phyloP scores from a whole-genome alignment of 2,329 filamentous ascomycete genomes.

The Ophiosphaerella narmari region DNA sequence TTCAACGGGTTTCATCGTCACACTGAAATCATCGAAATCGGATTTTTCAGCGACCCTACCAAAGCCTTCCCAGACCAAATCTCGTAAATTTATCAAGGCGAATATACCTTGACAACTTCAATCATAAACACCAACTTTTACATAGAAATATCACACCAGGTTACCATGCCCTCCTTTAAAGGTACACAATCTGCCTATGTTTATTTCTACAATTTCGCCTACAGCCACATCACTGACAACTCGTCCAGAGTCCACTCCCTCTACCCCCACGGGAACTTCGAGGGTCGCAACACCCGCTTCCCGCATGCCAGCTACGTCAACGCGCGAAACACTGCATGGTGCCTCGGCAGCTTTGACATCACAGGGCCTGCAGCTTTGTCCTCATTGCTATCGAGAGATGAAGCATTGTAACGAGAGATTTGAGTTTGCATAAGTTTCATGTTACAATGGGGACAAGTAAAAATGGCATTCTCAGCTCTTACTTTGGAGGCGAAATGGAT shows the following conservation, averaged over 20 bases:
- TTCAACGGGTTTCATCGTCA: too few species aligned
- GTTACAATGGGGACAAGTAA: background rate
- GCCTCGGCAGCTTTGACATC: constrained; percentile 24
- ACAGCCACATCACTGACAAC: constrained; percentile 1
- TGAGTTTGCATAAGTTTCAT: constrained; percentile 20
- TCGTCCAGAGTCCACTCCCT: constrained; percentile 26
- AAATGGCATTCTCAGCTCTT: background rate
- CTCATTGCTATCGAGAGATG: constrained; percentile 34
- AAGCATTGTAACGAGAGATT: constrained; percentile 32
- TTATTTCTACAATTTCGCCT: too few species aligned
- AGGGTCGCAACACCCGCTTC: constrained; percentile 25
- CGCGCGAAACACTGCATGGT: constrained; percentile 27
- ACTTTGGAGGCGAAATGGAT: background rate
- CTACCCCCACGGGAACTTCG: constrained; percentile 28
- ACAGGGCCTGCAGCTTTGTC: constrained; percentile 31
- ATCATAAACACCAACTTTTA: background rate
- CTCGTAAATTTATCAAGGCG: background rate
- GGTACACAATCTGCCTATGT: constrained; percentile 6
- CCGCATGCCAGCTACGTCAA: constrained; percentile 15
- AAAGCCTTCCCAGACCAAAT: background rate
- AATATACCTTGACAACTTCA: background rate
- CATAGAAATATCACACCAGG: background rate
- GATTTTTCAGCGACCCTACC: too few species aligned
- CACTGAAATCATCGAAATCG: too few species aligned
- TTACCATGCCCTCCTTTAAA: constrained; percentile 28